These are phyloP conservation scores for Penicillium manginii DNA, from an alignment of 495 filamentous ascomycete genomes.

Conservation along the genomic window DNA sequence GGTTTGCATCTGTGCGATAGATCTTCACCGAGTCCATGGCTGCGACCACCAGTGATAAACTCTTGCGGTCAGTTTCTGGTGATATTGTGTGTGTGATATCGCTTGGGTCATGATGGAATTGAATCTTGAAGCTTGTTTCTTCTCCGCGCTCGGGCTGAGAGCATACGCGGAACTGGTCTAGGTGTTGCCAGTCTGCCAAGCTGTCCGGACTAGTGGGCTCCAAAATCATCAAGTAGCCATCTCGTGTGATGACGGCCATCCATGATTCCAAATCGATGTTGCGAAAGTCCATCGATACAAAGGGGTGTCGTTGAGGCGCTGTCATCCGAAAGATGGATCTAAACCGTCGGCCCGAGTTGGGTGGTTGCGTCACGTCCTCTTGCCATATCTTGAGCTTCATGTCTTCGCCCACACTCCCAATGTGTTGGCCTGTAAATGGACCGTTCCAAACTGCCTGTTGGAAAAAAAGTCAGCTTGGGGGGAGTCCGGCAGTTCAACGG, in stretches of 20 bases:
- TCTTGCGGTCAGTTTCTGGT: slow-evolving; percentile 75
- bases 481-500: slow-evolving; percentile 6
- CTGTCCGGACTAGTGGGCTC: slow-evolving; percentile 89
- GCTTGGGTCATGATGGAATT: slow-evolving; percentile 81
- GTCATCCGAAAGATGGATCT: slow-evolving; percentile 61
- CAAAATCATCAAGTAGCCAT: slow-evolving; percentile 77
- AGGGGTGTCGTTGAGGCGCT: slow-evolving; percentile 62
- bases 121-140: slow-evolving; percentile 82
- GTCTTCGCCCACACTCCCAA: slow-evolving; percentile 79
- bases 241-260: slow-evolving; percentile 79
- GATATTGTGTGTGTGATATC: slow-evolving; percentile 75
- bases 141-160: slow-evolving; percentile 66
- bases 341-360: slow-evolving; percentile 76
- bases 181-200: slow-evolving; percentile 70
- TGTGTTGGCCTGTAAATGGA: slow-evolving; percentile 62
- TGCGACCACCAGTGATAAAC: slow-evolving; percentile 77
- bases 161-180: slow-evolving; percentile 73
- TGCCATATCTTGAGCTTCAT: slow-evolving; percentile 88
- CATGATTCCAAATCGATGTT: slow-evolving; percentile 74
- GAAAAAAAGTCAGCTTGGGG: slow-evolving; percentile 13
- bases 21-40: slow-evolving; percentile 80
- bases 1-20: slow-evolving; percentile 72
- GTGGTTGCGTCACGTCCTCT: slow-evolving; percentile 77
- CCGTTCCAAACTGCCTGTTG: slow-evolving; percentile 78
- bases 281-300: slow-evolving; percentile 80